Base-by-base conservation (phyloP, 441 rosid genomes). In the Mallotus japonicus region DNA sequence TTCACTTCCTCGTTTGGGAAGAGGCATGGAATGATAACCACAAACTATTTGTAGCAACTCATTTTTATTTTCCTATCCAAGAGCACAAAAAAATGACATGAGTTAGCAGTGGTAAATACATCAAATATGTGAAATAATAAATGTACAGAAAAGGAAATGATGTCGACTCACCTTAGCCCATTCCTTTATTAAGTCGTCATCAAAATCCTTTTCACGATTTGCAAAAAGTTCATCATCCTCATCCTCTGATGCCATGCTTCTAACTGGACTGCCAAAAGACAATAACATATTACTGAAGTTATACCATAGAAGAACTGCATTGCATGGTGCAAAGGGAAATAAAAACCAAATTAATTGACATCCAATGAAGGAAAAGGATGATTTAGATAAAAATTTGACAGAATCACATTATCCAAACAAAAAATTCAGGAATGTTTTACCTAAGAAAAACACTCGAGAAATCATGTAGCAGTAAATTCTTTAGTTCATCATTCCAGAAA, bases 211-310 rank as follows among this genome's bases (percentile, higher is more conserved):
- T 76, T 82, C 90, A 50, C 74, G 55, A 77, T 81, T 86, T 1
- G 91, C 14, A 74, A 84, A 82, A 50, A 80, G 72, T 46, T 85
- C 89, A 28, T 92, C 91, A 47, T 87, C 92, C 65, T 84, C 88
- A 64, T 90, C 98, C 70, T 90, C 95, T 15, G 90, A 88, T 69
- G 72, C 75, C 73, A 82, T 74, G 82, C 92, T 91, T 89, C 86
- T 90, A 83, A 82, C 93, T 90, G 98, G 87, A 86, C 99, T 95
- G 99, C 90, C 95, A 89, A 85, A 62, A 84, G 77, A 84, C 76
- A 85, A 83, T 58, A 75, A 74, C 67, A 77, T 70, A 83, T 84
- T 70, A 79, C 73, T 73, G 77, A 86, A 76, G 76, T 69, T 82
- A 54, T 65, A 71, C 46, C 51, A 37, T 5, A 64, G 6, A 55